Base-by-base conservation (phyloP, 2,329 filamentous ascomycete genomes). In the Microascus cirrosus region DNA sequence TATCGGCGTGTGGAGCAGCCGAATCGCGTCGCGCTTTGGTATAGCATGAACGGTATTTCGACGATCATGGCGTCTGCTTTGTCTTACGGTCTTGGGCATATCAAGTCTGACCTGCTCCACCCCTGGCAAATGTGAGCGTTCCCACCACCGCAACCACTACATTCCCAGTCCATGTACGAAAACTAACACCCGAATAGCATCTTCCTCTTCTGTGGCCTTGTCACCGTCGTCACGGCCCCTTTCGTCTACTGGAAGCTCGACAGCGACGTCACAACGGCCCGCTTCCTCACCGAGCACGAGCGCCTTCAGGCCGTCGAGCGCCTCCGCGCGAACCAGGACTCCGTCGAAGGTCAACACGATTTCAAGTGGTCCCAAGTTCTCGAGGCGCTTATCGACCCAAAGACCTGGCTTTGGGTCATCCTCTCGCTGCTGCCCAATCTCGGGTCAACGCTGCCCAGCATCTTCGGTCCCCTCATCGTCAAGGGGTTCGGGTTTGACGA, bases 301-400 rank as follows among this genome's bases (percentile, higher is more conserved):
- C 82, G 83, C 13, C 67, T 83, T 0, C 76, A 90, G 50, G 86
- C 85, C 0, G 74, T 91, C 28, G 88, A 90, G 61, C 78, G 89
- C 0, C 81, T 93, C 6, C 77, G 87, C 0, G 77, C 83, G 24
- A 93, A 93, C 63, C 56, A 57, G 64, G 65, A 53, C 59, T 65
- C 58, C n/a, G 48, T 13, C 24, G 71, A 78, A 12, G 78, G 80
- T 64, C 80, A 82, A 58, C 79, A 79, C 62, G 65, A 74, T 62
- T 63, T 80, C 25, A 78, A 78, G 60, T 68, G 68, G 61, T 65
- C 68, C 12, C 77, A 80, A 60, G 73, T 80, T 28, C 67, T 68
- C 13, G 77, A 80, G 62, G 75, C 76, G 0, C 63, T 76, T 1
- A 54, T 66, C 3, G 82, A 85, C 61, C 73, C 79, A 0, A 83